Evolutionary conservation across 2,329 filamentous ascomycete genomes (phyloP), one percentile per base, ranked within the genome.

Genomic region (Phyllosticta citriasiana): DNA sequence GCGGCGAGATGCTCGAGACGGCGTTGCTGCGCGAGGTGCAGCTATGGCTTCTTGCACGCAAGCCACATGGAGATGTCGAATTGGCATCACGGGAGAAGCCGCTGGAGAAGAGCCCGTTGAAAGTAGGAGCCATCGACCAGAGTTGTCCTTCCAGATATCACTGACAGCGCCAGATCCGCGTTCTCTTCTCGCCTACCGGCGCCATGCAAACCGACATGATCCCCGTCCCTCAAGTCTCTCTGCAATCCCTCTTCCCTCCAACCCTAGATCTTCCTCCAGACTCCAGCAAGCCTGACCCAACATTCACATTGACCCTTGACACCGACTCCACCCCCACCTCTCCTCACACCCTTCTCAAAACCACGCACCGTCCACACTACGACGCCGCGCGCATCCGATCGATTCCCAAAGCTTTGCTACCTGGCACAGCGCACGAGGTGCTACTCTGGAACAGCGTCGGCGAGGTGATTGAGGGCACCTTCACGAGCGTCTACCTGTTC

Each of bases 331-430:
- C 81, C 0, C 67, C 71, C 0, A 77, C 80, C 0, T 80, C 80
- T 0, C 80, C 84, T n/a, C 88, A 87, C 69, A 96, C 92, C 0
- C 85, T 87, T 62, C 89, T 88, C 77, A 97, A 99, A 74, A 97
- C 93, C 0, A 94, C 89, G 0, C 78, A 81, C 55, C 84, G 93
- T 14, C 76, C 78, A 9, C 79, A 85, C 70, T 97, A 97, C 72
- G 83, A 88, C 54, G 77, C 76, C 2, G 89, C 91, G 1, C 83
- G 91, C 8, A 69, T 76, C 26, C 81, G 89, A 14, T 83, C 81
- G 0, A 84, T 93, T 55, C 67, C 77, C 65, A 1, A 66, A 60
- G 65, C 64, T 69, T 62, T 71, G 76, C 64, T 53, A 74, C 72
- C 8, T 69, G 33, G 53, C 47, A 53, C 19, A 14, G 12, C 51